Evolutionary conservation across 2,329 filamentous ascomycete genomes (phyloP), one percentile per base, ranked within the genome.

Genomic region (Paraphoma chrysanthemicola): DNA sequence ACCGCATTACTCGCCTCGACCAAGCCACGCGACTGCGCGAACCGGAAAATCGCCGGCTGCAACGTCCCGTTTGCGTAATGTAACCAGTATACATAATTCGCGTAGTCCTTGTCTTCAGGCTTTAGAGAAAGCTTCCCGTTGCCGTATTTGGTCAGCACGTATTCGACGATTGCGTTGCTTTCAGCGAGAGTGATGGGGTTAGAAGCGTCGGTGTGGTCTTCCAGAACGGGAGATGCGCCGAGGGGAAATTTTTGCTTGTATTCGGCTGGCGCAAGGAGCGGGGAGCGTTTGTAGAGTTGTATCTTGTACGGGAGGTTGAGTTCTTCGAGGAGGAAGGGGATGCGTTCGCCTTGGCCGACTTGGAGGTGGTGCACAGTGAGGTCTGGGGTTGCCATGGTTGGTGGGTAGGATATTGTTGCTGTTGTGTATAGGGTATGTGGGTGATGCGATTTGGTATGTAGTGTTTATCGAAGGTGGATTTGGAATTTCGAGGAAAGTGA

Each of bases 321-420:
- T 71, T 90, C 88, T 71, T 90, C 87, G 70, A 85, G 85, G 44
- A 90, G 82, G 82, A 85, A 90, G 66, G 84, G 76, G 49, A 89
- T 80, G 41, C 88, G 85, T 70, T 90, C 87, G 36, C 86, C 88
- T 69, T 89, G 86, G 10, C 85, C 86, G 69, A 71, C 51, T 60
- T 75, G 75, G 6, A 77, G 71, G 48, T 77, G 75, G 65, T 77
- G 73, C 49, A 77, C 62, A 41, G 69, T 69, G 46, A 77, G 64
- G 11, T 67, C 69, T 16, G 65, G 66, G n/a, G 58, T 61, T 3
- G 67, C 38, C 65, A 68, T 68, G 3, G 42, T 48, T 29, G 7
- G n/a, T 17, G 3, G 28, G 11, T 44, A 33, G 11, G 29, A n/a
- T 11, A 6, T 14, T 28, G 31, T 8, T 53, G 12, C 5, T 53